Evolutionary conservation across 257 asterid species (phyloP).

Genomic region (Craterostigma plantagineum): DNA sequence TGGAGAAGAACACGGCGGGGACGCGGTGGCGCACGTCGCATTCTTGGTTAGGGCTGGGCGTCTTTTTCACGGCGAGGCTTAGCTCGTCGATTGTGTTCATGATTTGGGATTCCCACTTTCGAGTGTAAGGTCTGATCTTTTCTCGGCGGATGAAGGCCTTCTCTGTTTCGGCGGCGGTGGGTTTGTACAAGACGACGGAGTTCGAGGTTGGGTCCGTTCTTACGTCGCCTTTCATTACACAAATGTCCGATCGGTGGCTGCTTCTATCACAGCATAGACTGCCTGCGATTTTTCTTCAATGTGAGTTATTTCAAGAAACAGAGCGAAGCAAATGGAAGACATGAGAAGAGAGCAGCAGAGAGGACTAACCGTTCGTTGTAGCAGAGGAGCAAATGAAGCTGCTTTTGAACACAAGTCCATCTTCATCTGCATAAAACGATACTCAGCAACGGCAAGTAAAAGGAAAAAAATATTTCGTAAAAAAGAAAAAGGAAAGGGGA

Average conservation of each 20-base stretch:
- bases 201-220: slow-evolving; percentile 42
- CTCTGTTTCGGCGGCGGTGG: slow-evolving; percentile 1
- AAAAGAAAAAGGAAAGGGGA: no score
- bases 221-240: slow-evolving; percentile 79
- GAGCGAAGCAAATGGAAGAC: not conserved
- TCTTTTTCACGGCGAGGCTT: slow-evolving; percentile 25
- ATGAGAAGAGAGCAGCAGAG: no score
- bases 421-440: no score
- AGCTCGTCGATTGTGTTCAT: slow-evolving; percentile 49
- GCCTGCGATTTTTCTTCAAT: slow-evolving; percentile 25
- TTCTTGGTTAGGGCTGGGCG: slow-evolving; percentile 8
- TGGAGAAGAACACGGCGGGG: slow-evolving; percentile 80
- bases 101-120: slow-evolving; percentile 69
- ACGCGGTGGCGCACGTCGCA: slow-evolving; percentile 64
- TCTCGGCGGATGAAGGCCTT: slow-evolving; percentile 28
- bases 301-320: slow-evolving; percentile 9
- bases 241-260: slow-evolving; percentile 48
- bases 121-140: slow-evolving; percentile 62
- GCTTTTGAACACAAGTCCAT: no score
- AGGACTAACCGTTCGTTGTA: no score
- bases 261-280: slow-evolving; percentile 72
- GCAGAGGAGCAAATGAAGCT: no score
- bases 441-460: no score
- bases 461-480: not conserved
- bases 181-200: slow-evolving; percentile 31